Percentiles rank a stretch among this genome's conserved stretches.
These are phyloP conservation scores for Vinca minor DNA, from an alignment of 257 asterid genomes.

Conservation along the genomic window DNA sequence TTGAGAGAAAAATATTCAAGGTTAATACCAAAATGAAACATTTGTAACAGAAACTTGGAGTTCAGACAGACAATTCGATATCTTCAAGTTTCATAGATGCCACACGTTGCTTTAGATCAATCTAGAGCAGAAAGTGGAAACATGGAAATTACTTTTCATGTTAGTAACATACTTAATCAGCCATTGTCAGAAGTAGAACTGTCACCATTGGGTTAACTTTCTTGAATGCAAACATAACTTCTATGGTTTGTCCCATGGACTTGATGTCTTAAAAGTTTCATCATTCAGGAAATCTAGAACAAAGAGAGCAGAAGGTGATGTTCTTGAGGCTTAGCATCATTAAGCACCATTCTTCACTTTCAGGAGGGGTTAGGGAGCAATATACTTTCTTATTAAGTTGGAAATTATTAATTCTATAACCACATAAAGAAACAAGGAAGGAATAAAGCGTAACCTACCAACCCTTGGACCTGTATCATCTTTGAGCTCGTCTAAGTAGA, in stretches of 20 bases:
- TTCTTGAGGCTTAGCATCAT: background rate
- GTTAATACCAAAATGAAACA: background rate
- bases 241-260: background rate
- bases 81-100: background rate
- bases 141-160: background rate
- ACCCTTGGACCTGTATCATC: slow-evolving; percentile 49
- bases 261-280: background rate
- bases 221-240: too few species aligned
- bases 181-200: too few species aligned
- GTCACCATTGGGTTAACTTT: too few species aligned
- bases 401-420: background rate
- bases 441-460: slow-evolving; percentile 37
- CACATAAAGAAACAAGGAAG: background rate
- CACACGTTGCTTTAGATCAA: background rate
- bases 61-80: background rate
- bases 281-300: background rate
- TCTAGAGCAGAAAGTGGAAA: background rate
- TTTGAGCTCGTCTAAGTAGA: slow-evolving; percentile 45
- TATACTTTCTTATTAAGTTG: background rate
- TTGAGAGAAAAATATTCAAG: background rate
- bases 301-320: background rate
- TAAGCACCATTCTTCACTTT: slow-evolving; percentile 1
- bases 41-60: background rate
- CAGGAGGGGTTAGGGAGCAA: background rate
- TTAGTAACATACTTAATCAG: background rate